Percentiles rank a stretch among this genome's conserved stretches.
Evolutionary conservation across 73 alveolate genomes (phyloP).

Genomic region (Paramecium pentaurelia): DNA sequence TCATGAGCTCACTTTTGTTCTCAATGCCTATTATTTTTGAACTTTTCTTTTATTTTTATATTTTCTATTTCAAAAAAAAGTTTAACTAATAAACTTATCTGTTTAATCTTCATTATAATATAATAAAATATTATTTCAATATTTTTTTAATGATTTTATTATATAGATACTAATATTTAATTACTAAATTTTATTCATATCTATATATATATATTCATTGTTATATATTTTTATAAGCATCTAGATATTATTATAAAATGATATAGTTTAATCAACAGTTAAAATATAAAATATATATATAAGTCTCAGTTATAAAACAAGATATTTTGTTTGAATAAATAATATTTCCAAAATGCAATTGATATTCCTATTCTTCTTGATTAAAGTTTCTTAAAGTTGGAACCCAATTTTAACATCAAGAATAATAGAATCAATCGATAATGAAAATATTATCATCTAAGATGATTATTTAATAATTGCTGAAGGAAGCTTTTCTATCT

Average conservation of each 20-base stretch:
- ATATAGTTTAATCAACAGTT: not conserved
- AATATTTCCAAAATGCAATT: conserved; percentile 2
- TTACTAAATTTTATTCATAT: no score
- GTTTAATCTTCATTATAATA: no score
- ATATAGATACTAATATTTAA: no score
- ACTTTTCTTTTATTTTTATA: not conserved
- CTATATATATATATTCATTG: not conserved
- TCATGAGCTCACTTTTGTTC: not conserved
- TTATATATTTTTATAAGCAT: not conserved
- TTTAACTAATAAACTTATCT: not conserved
- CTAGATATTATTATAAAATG: not conserved
- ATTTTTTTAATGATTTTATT: no score
- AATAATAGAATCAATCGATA: not conserved
- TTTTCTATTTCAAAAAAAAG: not conserved
- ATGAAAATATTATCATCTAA: not conserved
- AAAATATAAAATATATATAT: not conserved
- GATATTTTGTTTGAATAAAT: not conserved
- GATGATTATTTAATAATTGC: not conserved
- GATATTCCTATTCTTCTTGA: not conserved
- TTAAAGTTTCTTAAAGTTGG: not conserved
- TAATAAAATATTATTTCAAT: no score
- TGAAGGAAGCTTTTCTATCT: not conserved
- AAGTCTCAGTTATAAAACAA: not conserved
- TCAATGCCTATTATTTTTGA: not conserved
- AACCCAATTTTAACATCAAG: not conserved